Evolutionary conservation across 2,329 filamentous ascomycete species (phyloP), one percentile per base, ranked within the genome.

Genomic region (Diaporthe citrichinensis): DNA sequence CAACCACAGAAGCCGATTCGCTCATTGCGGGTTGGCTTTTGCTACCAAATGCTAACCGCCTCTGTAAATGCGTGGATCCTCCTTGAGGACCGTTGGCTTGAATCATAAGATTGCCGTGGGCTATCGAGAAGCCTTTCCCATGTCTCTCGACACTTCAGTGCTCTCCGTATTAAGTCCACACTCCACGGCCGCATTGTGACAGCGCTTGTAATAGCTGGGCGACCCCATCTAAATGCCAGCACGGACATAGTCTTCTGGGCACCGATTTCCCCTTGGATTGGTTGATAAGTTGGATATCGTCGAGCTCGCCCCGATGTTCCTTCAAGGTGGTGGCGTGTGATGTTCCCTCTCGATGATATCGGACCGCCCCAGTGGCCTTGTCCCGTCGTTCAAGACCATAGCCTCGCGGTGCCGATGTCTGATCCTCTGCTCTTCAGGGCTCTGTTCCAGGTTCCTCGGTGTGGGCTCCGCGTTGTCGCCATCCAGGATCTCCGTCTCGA

Each of bases 331-430:
- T 14, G 85, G 81, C 55, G 85, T 86, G 62, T 85, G 85, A 61
- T 88, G 85, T 51, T 88, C 89, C 77, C 90, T 86, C 82, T 97
- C 93, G 72, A 96, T 94, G 49, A 98, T 97, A 81, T 98, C 94
- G 59, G 91, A 91, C 77, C 92, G 90, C 5, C 90, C 92, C 59
- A 98, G 83, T 1, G 94, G 93, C 44, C 93, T 89, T 31, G 91
- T 94, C n/a, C 94, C 94, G 80, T 98, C 95, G 80, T 95, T 96
- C 74, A 98, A 87, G 28, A 98, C 95, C 90, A 98, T 96, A 6
- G 95, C 95, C 85, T 98, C 95, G 78, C 95, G 90, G 81, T 96
- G 90, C 68, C 94, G 90, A 78, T 95, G 90, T 76, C 95, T 88
- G 76, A 96, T 87, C 72, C 93, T 90, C 80, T 94, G 92, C 82